Evolutionary conservation across 345 rosid species (phyloP).

Genomic region (Atalantia buxifolia): DNA sequence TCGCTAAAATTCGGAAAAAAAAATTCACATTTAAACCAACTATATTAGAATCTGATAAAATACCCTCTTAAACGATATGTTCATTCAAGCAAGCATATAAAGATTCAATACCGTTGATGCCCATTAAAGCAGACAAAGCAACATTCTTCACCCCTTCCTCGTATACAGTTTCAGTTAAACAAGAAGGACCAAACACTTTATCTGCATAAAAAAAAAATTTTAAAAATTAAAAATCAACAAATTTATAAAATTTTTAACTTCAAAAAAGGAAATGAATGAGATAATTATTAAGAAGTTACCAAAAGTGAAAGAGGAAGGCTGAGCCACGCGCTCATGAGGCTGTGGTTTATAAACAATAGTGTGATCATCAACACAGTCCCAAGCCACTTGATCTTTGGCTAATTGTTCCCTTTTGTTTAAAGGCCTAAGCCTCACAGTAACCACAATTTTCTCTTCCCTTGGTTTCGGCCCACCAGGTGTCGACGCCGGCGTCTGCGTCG

Average conservation of each 20-base stretch:
- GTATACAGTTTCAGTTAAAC: slow-evolving; percentile 74
- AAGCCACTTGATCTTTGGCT: slow-evolving; percentile 87
- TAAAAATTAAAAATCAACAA: slow-evolving; percentile 10
- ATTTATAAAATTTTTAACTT: not conserved
- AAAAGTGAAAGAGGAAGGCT: slow-evolving; percentile 72
- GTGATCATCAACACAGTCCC: slow-evolving; percentile 92
- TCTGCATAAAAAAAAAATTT: slow-evolving; percentile 39
- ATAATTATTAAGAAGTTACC: slow-evolving; percentile 41
- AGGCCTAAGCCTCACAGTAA: slow-evolving; percentile 91
- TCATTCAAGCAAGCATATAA: not conserved
- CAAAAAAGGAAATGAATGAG: not conserved
- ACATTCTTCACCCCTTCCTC: slow-evolving; percentile 97
- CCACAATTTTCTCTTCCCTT: slow-evolving; percentile 95
- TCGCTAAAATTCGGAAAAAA: slow-evolving; percentile 48
- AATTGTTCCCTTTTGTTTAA: slow-evolving; percentile 77
- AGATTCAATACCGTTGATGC: slow-evolving; percentile 71
- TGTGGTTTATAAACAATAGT: slow-evolving; percentile 72
- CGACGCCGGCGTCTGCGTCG: slow-evolving; percentile 41
- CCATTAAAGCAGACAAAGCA: slow-evolving; percentile 93
- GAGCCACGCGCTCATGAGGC: slow-evolving; percentile 74
- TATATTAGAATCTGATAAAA: not conserved
- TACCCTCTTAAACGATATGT: not conserved
- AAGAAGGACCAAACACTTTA: slow-evolving; percentile 85
- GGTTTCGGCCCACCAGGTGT: slow-evolving; percentile 74
- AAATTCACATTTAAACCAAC: not conserved